A percentile compares a stretch with the other conserved stretches of the same genome.
Conservation (phyloP, 2,329 filamentous ascomycete genomes). For the Dactylella cylindrospora region DNA sequence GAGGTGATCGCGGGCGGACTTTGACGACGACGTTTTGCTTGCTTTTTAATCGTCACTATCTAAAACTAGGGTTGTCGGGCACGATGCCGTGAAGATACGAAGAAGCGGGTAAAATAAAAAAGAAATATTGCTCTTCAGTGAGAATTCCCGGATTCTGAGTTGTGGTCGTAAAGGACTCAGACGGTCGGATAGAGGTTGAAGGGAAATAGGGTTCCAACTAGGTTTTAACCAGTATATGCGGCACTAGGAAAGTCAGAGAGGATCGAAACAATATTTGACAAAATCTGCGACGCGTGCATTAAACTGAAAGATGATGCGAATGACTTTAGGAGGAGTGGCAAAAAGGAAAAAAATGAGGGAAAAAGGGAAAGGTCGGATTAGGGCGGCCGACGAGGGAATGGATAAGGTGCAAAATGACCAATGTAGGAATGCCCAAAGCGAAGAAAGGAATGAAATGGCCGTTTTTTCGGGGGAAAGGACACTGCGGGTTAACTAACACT, state of each 20-base stretch:
- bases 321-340: not conserved
- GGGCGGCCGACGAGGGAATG: conserved; percentile 10
- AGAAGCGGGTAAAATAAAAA: conserved; percentile 4
- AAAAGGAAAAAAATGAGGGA: conserved; percentile 1
- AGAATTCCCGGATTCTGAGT: no score
- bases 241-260: conserved; percentile 32
- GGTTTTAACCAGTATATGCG: conserved; percentile 34
- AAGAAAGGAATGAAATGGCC: conserved; percentile 33
- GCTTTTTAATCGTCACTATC: conserved; percentile 35
- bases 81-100: conserved; percentile 13
- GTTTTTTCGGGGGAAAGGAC: not conserved
- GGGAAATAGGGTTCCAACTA: no score
- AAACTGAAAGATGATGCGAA: conserved; percentile 25
- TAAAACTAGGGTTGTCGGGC: conserved; percentile 22
- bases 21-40: conserved; percentile 46
- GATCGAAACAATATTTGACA: conserved; percentile 20
- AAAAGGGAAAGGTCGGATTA: conserved; percentile 9
- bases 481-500: conserved; percentile 16
- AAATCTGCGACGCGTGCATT: conserved; percentile 43
- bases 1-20: conserved; percentile 44
- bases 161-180: no score
- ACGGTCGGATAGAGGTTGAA: no score
- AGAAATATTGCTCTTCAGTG: no score
- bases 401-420: conserved; percentile 7
- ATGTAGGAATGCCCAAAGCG: conserved; percentile 38